Base-by-base conservation (phyloP, 1,284 basidiomycete species). In the Boletus smithii region DNA sequence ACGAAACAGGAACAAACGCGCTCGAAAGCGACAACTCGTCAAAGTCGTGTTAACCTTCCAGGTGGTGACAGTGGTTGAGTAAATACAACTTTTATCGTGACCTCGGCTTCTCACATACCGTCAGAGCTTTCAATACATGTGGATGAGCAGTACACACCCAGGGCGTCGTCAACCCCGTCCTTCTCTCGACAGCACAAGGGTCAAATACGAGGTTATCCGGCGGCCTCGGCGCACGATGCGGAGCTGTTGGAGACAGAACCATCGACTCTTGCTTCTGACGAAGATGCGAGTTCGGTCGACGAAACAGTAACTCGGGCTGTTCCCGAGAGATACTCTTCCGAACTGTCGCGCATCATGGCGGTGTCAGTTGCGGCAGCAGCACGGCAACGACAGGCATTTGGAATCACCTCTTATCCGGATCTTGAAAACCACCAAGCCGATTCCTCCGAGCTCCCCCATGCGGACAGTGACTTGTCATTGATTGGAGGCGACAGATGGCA, bases 391-490 rank as follows among this genome's bases (percentile, higher is more conserved):
- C 65, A 71, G 48, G 72, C 71, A 9, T 74, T 74, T 48, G 75
- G 76, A 8, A 72, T 79, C 34, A 71, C 69, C 3, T 68, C 73
- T 0, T 73, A 73, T 2, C 62, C 66, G 11, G 48, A 43, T 36
- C 72, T 71, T 8, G 55, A 54, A 33, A 47, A 39, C 9, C 16
- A 34, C 17, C 23, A n/a, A 20, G 16, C 30, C 10, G 61, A 62
- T 34, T 46, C 67, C 14, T 58, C 61, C 31, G 49, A 46, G 16
- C 52, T 79, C 20, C 60, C 73, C 1, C 70, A 71, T 37, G 66
- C 67, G 0, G 75, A 79, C 10, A 83, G 81, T 42, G 69, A 73
- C n/a, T 37, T 68, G 35, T 77, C 75, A 0, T 74, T 76, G n/a
- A 58, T 78, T 1, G 72, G 68, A 13, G 70, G 71, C 37, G 62